Percentiles rank a stretch among this genome's conserved stretches.
These are phyloP conservation scores for Lanmaoa rubissima DNA, from an alignment of 768 basidiomycete genomes.

Conservation along the genomic window DNA sequence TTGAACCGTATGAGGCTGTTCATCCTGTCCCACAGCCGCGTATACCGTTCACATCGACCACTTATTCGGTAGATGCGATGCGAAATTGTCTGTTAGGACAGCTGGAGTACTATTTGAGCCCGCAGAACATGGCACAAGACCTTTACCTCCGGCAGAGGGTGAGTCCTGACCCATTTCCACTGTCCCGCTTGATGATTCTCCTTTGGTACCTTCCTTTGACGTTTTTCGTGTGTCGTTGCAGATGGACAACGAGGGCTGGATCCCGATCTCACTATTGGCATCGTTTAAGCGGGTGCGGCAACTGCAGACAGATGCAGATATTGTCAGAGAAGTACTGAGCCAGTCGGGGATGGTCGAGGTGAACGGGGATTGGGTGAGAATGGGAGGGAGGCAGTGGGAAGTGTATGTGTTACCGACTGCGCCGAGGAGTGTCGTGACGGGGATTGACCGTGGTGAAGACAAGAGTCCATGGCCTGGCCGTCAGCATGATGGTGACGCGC, in stretches of 20 bases:
- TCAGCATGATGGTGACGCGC: background rate
- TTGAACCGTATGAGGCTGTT: slow-evolving; percentile 28
- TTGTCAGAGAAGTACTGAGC: slow-evolving; percentile 68
- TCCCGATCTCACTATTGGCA: slow-evolving; percentile 74
- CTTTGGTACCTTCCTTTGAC: background rate
- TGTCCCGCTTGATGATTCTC: background rate
- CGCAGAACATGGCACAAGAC: slow-evolving; percentile 88
- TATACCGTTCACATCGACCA: slow-evolving; percentile 44
- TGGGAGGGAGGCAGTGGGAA: slow-evolving; percentile 59
- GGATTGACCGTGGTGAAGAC: background rate
- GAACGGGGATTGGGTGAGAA: slow-evolving; percentile 62
- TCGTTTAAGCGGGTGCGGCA: slow-evolving; percentile 83
- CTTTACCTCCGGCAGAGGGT: slow-evolving; percentile 78
- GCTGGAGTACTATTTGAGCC: slow-evolving; percentile 89
- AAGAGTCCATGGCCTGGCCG: background rate
- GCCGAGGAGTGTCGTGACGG: slow-evolving; percentile 38
- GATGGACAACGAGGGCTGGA: slow-evolving; percentile 93
- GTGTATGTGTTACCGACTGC: slow-evolving; percentile 61
- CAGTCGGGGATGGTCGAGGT: slow-evolving; percentile 74
- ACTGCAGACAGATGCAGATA: slow-evolving; percentile 54
- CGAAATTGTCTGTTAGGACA: slow-evolving; percentile 74
- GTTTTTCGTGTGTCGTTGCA: slow-evolving; percentile 28
- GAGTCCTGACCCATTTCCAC: slow-evolving; percentile 27
- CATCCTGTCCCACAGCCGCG: slow-evolving; percentile 20
- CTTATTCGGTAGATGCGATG: slow-evolving; percentile 64